These are phyloP conservation scores for Exophiala sideris DNA, from an alignment of 2,329 filamentous ascomycete species.

Conservation along the genomic window DNA sequence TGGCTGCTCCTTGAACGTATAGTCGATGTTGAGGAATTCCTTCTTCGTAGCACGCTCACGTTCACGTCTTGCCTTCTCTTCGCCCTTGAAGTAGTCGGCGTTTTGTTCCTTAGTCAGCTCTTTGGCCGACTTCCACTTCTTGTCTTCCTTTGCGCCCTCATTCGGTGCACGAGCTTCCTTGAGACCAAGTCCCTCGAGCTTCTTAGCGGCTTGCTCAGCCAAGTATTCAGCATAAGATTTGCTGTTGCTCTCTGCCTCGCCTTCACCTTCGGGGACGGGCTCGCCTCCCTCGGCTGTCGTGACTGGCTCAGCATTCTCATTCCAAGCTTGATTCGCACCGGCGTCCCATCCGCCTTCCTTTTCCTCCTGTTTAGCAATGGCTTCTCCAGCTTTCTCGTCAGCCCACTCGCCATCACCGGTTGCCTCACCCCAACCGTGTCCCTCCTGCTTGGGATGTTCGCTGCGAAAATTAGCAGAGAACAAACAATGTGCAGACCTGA, in stretches of 20 bases:
- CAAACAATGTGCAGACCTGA: neutral
- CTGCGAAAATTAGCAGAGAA: conserved; percentile 33
- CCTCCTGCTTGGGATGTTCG: conserved; percentile 52
- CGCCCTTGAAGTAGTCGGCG: conserved; percentile 73
- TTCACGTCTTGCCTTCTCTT: conserved; percentile 76
- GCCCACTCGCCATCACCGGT: conserved; percentile 80
- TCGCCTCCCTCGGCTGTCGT: conserved; percentile 27
- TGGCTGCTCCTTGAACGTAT: conserved; percentile 71
- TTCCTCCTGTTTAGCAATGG: conserved; percentile 80
- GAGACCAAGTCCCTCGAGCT: conserved; percentile 60
- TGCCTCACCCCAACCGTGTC: conserved; percentile 81
- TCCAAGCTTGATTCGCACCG: conserved; percentile 32
- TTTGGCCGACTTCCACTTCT: conserved; percentile 45
- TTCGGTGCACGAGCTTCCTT: conserved; percentile 83
- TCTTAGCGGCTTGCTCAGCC: conserved; percentile 72
- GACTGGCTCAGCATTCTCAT: conserved; percentile 26
- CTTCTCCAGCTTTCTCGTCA: conserved; percentile 88
- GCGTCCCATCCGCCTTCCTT: conserved; percentile 59
- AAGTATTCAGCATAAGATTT: conserved; percentile 90
- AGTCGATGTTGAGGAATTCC: conserved; percentile 82
- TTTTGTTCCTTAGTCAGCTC: conserved; percentile 53
- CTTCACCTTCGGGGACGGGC: conserved; percentile 30
- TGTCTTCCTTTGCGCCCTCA: conserved; percentile 81
- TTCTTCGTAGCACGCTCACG: conserved; percentile 84
- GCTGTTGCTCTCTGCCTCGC: conserved; percentile 76